Base-by-base conservation (phyloP, 1,284 basidiomycete genomes). In the Ganoderma meredithae region DNA sequence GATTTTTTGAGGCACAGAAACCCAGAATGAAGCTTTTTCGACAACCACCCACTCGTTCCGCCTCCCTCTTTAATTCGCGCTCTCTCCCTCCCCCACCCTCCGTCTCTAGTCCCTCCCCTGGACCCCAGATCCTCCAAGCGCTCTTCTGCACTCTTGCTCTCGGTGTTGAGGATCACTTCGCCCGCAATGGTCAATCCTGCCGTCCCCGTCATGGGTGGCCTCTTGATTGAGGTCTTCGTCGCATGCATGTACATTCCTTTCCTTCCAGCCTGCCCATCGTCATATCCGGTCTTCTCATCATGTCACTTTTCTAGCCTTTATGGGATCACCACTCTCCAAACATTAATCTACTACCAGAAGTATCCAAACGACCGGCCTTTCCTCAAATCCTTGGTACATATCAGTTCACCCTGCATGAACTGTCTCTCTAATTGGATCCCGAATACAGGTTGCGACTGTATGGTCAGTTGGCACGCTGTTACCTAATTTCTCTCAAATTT, bases 331-430 rank as follows among this genome's bases (percentile, higher is more conserved):
- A 65, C 69, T 9, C 66, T 72, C 22, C 71, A 72, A 60, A 68
- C 71, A 0, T 68, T 72, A 47, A 71, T 72, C n/a, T 72, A 71
- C 65, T 71, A 66, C 56, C 71, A 72, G 60, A 68, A 62, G 52
- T 72, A 69, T 44, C 52, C 69, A 2, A 60, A 36, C 8, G 71
- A 72, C 53, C n/a, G 49, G 31, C 60, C 22, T 13, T 40, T 70
- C n/a, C 56, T 72, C 55, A 72, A 72, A 43, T 49, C 36, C 22
- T 49, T 71, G 15, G 69, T 68, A 47, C 19, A 22, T 17, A 9
- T 17, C 39, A 25, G 1, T 25, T 25, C 9, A 19, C 31, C 25
- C 19, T 47, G n/a, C 55, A 19, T n/a, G 3, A 27, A 15, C 12
- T 19, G 41, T 25, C 19, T 44, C 36, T 12, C 33, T 27, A n/a